phyloP scores from a whole-genome alignment of 2,329 filamentous ascomycete species.

The Dactylellina cionopaga region DNA sequence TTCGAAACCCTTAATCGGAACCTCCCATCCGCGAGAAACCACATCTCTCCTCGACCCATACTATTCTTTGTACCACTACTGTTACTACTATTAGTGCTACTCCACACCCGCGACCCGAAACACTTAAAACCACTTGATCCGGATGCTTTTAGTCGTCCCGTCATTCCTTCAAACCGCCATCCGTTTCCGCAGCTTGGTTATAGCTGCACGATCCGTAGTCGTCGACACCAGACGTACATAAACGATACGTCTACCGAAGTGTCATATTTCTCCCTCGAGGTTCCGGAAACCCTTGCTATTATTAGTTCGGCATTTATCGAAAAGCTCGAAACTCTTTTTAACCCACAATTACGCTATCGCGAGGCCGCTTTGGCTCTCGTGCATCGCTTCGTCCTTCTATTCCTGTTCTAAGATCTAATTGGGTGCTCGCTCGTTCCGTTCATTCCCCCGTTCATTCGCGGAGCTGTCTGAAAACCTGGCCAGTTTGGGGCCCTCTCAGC shows the following conservation, averaged over 20 bases:
- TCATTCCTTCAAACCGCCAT: neutral
- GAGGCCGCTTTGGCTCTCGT: conserved; percentile 24
- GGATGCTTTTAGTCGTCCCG: no score
- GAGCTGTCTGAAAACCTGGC: no score
- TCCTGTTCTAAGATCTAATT: conserved; percentile 28
- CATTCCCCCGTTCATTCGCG: conserved; percentile 35
- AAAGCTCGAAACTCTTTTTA: neutral
- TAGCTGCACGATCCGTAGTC: neutral
- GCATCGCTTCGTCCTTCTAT: conserved; percentile 44
- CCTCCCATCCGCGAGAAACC: neutral
- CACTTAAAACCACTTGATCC: conserved; percentile 9
- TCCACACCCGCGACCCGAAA: neutral
- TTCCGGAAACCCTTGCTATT: conserved; percentile 31
- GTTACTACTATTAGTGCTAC: no score
- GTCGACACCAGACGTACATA: neutral
- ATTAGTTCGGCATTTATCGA: conserved; percentile 29
- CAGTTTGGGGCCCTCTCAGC: no score
- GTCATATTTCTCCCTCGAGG: conserved; percentile 26
- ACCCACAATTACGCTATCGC: conserved; percentile 21
- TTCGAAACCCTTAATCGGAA: no score
- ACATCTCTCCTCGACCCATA: neutral
- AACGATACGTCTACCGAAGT: no score
- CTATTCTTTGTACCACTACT: no score
- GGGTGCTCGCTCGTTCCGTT: conserved; percentile 47
- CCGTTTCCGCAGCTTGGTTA: neutral